Base-by-base conservation (phyloP, 306 rosid species). In the Calophaca sinica region DNA sequence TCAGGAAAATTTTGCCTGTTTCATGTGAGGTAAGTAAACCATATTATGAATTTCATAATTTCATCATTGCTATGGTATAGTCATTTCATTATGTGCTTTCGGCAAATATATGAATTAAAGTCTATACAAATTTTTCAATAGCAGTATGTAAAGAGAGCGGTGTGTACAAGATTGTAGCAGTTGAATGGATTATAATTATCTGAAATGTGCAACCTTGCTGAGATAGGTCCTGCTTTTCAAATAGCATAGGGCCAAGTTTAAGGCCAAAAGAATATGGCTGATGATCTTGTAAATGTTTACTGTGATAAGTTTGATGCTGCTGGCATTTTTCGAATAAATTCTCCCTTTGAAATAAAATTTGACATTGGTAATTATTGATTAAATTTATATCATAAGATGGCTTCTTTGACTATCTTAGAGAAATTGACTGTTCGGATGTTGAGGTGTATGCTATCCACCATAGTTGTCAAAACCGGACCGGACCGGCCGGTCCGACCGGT, bases 371-470 rank as follows among this genome's bases (percentile, higher is more conserved):
- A 51, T 77, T 35, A 26, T 48, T 4, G 44, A 46, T 73, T 73
- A 53, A 62, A 28, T 66, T 79, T 73, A 36, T n/a, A n/a, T n/a
- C n/a, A n/a, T n/a, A n/a, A 98, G 99, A 96, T 64, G 92, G 85
- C 39, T 96, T 96, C 83, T 92, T 69, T 82, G 84, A 92, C 74
- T 96, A 92, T 82, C 99, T 96, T 51, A 85, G 92, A 87, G 96
- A 87, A 76, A 68, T 96, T 15, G 87, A 96, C 83, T 96, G 99
- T 66, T 87, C 92, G 6, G 91, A 88, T 70, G 97, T 96, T 60
- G 96, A 96, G 87, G 96, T 96, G 60, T 88, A 86, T 87, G 89
- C 97, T n/a, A n/a, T n/a, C n/a, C n/a, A n/a, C n/a, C n/a, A n/a
- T n/a, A n/a, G n/a, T n/a, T n/a, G n/a, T n/a, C n/a, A n/a, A n/a